A percentile compares a stretch with the other conserved stretches of the same genome.
Conservation (phyloP, 108 stramenopile species). For the Pseudonitzschia delicatissima region DNA sequence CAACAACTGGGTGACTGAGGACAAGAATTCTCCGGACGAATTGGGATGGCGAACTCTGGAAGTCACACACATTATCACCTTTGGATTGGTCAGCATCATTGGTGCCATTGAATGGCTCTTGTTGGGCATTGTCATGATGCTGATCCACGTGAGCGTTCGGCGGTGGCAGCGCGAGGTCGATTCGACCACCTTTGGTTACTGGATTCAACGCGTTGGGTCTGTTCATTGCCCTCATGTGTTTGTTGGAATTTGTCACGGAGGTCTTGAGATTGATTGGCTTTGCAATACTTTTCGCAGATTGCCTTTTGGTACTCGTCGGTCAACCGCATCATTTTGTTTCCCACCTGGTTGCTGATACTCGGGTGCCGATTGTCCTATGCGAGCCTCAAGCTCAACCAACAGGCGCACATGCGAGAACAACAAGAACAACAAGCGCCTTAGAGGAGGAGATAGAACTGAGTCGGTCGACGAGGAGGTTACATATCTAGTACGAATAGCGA, state of each 20-base stretch:
- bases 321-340: constrained; percentile 56
- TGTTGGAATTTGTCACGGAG: constrained; percentile 62
- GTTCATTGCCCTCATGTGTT: constrained; percentile 44
- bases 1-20: constrained; percentile 45
- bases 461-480: neutral
- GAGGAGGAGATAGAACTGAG: neutral
- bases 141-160: constrained; percentile 31
- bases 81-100: constrained; percentile 28
- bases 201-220: constrained; percentile 51
- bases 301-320: constrained; percentile 42
- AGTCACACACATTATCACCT: constrained; percentile 55
- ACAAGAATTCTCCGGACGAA: constrained; percentile 40
- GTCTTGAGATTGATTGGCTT: constrained; percentile 57
- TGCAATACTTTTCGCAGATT: constrained; percentile 37
- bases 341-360: constrained; percentile 56
- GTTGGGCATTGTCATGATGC: constrained; percentile 22
- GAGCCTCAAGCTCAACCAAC: constrained; percentile 23
- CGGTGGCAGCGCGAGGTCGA: constrained; percentile 26
- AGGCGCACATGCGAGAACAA: constrained; percentile 2
- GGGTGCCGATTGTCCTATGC: constrained; percentile 50
- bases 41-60: constrained; percentile 75
- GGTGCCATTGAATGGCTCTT: constrained; percentile 36
- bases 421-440: neutral
- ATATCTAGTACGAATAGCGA: no score
- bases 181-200: constrained; percentile 43